A percentile compares a stretch with the other conserved stretches of the same genome.
Evolutionary conservation across 2,329 filamentous ascomycete species (phyloP).

Genomic region (Aspergillus proliferans): DNA sequence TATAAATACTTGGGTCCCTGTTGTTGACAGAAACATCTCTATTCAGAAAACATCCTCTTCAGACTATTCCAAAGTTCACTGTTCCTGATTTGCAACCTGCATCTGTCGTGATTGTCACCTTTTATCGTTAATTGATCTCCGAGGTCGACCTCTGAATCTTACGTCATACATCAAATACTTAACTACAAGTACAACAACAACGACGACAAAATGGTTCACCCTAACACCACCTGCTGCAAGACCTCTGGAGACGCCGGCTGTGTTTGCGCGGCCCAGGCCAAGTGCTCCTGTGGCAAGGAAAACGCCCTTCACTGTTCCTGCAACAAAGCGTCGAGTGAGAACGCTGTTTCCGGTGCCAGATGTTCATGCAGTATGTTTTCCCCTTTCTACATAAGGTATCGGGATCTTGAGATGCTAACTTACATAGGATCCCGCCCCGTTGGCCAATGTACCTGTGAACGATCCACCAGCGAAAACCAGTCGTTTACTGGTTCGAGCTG

Average conservation of each 20-base stretch:
- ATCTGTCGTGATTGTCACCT: no score
- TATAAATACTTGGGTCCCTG: no score
- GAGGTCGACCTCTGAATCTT: background rate
- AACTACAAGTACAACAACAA: background rate
- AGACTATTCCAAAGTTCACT: no score
- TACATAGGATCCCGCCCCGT: conserved; percentile 62
- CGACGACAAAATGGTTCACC: conserved; percentile 39
- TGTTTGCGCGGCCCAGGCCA: conserved; percentile 54
- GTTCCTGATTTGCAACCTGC: no score
- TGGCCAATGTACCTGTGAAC: conserved; percentile 74
- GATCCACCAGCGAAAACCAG: conserved; percentile 64
- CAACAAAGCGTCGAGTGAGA: conserved; percentile 69
- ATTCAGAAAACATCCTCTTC: no score
- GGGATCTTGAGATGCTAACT: conserved; percentile 2
- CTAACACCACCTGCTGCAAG: conserved; percentile 53
- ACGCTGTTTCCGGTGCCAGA: conserved; percentile 62
- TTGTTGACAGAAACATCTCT: no score
- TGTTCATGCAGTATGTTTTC: conserved; percentile 69
- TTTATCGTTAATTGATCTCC: no score
- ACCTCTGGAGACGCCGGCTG: conserved; percentile 49
- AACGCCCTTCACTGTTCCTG: conserved; percentile 82
- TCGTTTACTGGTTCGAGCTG: conserved; percentile 57
- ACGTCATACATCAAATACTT: background rate
- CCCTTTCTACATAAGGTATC: background rate
- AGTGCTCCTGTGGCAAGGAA: conserved; percentile 85